Evolutionary conservation across 2,329 filamentous ascomycete genomes (phyloP).

Genomic region (Colletotrichum orchidophilum): DNA sequence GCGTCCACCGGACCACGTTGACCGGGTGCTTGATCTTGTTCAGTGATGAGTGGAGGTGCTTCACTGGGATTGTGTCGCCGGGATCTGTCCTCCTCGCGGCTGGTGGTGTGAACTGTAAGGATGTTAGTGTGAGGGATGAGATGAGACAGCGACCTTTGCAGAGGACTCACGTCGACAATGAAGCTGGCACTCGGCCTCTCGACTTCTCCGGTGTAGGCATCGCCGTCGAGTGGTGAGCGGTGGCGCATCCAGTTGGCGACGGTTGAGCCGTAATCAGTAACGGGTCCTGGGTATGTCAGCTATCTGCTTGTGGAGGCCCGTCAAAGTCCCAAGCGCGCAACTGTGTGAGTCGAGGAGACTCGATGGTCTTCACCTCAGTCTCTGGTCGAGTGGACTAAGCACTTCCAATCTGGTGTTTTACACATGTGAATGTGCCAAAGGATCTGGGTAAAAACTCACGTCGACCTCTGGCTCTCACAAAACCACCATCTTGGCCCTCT

Average conservation of each 20-base stretch:
- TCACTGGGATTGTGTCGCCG: conserved; percentile 90
- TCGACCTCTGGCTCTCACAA: conserved; percentile 60
- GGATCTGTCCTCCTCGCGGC: conserved; percentile 77
- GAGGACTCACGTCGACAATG: conserved; percentile 78
- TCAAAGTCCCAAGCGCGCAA: neutral
- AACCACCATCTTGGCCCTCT: conserved; percentile 48
- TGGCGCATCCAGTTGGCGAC: conserved; percentile 92
- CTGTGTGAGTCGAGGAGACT: neutral
- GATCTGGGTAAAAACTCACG: conserved; percentile 51
- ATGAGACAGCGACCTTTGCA: neutral
- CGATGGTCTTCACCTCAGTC: neutral
- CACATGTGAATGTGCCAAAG: neutral
- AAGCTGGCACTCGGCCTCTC: conserved; percentile 91
- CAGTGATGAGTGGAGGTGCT: conserved; percentile 95
- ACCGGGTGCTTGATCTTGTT: conserved; percentile 99
- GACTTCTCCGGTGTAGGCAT: conserved; percentile 72
- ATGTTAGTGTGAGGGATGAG: conserved; percentile 5
- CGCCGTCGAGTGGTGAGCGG: conserved; percentile 55
- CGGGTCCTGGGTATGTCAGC: conserved; percentile 69
- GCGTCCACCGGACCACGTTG: conserved; percentile 97
- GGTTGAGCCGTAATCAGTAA: conserved; percentile 92
- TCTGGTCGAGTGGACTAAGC: neutral
- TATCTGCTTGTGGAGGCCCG: neutral
- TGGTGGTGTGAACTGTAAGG: conserved; percentile 83
- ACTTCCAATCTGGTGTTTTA: neutral